Percentiles rank a stretch among this genome's conserved stretches.
Evolutionary conservation across 257 asterid species (phyloP).

Genomic region (Dorcoceras hygrometricum): DNA sequence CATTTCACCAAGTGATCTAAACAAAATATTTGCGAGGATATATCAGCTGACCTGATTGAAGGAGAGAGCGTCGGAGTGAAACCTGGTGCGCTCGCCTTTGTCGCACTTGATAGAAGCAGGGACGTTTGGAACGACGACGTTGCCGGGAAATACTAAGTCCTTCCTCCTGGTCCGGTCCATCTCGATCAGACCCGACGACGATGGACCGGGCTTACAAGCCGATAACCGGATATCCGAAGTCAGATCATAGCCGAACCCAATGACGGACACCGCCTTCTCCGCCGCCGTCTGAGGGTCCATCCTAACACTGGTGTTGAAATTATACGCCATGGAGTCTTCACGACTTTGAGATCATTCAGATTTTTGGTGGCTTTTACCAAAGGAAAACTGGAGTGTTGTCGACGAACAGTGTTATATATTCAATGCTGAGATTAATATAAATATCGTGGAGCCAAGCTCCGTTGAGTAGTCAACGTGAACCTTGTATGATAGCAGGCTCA

Average conservation of each 20-base stretch:
- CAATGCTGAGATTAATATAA: background rate
- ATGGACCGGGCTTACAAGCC: slow-evolving; percentile 74
- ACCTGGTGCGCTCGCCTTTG: slow-evolving; percentile 94
- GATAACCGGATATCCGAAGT: slow-evolving; percentile 66
- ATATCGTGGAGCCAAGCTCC: background rate
- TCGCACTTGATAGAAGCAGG: slow-evolving; percentile 81
- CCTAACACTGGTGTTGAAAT: slow-evolving; percentile 24
- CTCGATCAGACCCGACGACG: slow-evolving; percentile 62
- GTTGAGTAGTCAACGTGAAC: background rate
- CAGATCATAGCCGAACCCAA: slow-evolving; percentile 86
- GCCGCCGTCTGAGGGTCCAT: slow-evolving; percentile 86
- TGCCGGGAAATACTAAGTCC: slow-evolving; percentile 75
- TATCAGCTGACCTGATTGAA: slow-evolving; percentile 58
- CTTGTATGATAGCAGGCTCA: background rate
- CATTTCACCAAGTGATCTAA: background rate
- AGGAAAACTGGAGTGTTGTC: background rate
- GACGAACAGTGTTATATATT: slow-evolving; percentile 27
- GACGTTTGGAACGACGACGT: slow-evolving; percentile 57
- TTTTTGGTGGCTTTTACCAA: background rate
- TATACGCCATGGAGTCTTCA: slow-evolving; percentile 44
- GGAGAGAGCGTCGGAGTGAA: slow-evolving; percentile 78
- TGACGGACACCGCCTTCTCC: slow-evolving; percentile 79
- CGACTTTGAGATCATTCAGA: background rate
- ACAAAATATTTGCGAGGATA: background rate
- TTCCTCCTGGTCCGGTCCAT: slow-evolving; percentile 49